Percentiles rank a stretch among this genome's conserved stretches.
These are phyloP conservation scores for Dioscorea dumetorum DNA, from an alignment of 106 monocot genomes.

Conservation along the genomic window DNA sequence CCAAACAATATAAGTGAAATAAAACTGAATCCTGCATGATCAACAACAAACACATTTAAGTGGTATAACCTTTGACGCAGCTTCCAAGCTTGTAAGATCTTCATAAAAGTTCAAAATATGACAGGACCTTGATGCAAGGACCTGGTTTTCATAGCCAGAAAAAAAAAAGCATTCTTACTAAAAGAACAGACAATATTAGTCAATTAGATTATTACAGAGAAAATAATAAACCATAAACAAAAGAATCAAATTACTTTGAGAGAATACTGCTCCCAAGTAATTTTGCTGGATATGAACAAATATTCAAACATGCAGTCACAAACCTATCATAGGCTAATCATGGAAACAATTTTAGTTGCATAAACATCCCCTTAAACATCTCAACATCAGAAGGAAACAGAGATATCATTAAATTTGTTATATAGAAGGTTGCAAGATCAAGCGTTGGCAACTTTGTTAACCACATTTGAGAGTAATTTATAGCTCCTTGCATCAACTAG, in stretches of 20 bases:
- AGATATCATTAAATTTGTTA: too few relatives aligned
- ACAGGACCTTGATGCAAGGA: constrained; percentile 73
- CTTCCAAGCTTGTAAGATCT: constrained; percentile 72
- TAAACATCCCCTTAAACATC: too few relatives aligned
- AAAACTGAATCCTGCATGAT: constrained; percentile 8
- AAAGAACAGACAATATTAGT: not conserved
- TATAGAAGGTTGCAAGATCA: too few relatives aligned
- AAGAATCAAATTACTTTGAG: not conserved
- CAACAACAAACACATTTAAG: not conserved
- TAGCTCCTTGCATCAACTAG: not conserved
- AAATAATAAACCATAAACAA: not conserved
- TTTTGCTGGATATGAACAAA: too few relatives aligned
- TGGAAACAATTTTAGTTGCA: too few relatives aligned
- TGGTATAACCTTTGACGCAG: constrained; percentile 76
- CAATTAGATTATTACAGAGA: not conserved
- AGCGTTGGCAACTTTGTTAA: not conserved
- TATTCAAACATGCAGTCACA: not conserved
- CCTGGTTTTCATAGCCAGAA: constrained; percentile 35
- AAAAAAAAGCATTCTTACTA: not conserved
- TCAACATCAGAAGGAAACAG: too few relatives aligned
- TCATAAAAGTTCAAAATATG: constrained; percentile 80
- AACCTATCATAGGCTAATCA: too few relatives aligned
- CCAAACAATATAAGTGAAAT: not conserved
- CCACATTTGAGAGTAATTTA: not conserved
- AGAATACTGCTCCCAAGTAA: too few relatives aligned